Base-by-base conservation (phyloP, 2,329 filamentous ascomycete genomes). In the Penicillium sp. region DNA sequence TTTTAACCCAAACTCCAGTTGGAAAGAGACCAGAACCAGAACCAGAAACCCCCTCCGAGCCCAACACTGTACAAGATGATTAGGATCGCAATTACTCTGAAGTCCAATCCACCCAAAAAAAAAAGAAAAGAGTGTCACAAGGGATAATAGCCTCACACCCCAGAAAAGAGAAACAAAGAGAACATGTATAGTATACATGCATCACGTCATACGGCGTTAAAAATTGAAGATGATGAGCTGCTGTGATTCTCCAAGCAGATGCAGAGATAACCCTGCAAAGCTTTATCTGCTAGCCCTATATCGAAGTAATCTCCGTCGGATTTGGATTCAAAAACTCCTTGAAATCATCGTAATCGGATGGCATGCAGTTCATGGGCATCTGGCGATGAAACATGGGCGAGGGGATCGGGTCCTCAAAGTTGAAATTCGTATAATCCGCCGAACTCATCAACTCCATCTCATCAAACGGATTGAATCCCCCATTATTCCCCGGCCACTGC, bases 251-350 rank as follows among this genome's bases (percentile, higher is more conserved):
- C 35, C 35, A n/a, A 53, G 15, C 22, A 25, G 43, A 48, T 8
- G 43, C 14, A 22, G 12, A 31, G 25, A 28, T 28, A 28, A 7
- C 25, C 25, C 6, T 28, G 25, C 25, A 28, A 45, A 45, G 22
- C 25, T 31, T 14, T 10, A 35, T 28, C 42, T 20, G 20, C 42
- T 42, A 8, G 43, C 22, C 14, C 66, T 63, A 75, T 41, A 73
- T 73, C 54, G 74, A 76, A 10, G 73, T 73, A 34, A 77, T 76
- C 63, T 76, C 75, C 39, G 71, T 69, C 14, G 73, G 69, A 58
- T 74, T 77, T 1, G 74, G 69, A 65, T 78, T 77, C 28, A 78
- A 63, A 55, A 75, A 77, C 58, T 76, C 74, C 51, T 73, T 76
- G 57, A 78, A 75, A 53, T 77, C 75, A 20, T 78, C 75, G 54